Evolutionary conservation across 2,329 filamentous ascomycete species (phyloP), one percentile per base, ranked within the genome.

Genomic region (Pseudogymnoascus sp.): DNA sequence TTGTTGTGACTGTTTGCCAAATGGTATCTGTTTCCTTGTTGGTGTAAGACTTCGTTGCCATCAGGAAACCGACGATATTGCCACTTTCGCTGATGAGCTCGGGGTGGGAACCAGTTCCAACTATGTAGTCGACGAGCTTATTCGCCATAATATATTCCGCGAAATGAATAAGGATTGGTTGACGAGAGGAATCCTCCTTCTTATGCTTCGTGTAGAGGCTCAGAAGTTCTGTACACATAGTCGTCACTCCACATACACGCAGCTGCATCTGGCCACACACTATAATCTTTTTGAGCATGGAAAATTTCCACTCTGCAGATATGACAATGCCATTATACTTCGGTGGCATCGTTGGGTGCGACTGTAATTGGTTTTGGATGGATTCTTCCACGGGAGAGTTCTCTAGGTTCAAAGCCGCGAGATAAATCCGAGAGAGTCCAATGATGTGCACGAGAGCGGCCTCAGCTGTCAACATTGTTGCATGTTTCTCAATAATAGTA

Each of bases 181-280:
- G 77, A 45, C 77, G 72, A 35, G 69, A 61, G 33, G 69, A 61
- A 58, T 69, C 69, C 9, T 71, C 65, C 61, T 72, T 64, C 66
- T 71, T 79, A 66, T 82, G 78, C 7, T 78, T 78, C 62, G 81
- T 83, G 80, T 86, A 94, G 23, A 90, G 78, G 0, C 74, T 71
- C 7, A 95, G 82, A 36, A 97, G 79, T 30, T 90, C 86, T 7
- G 71, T 72, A 66, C 90, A 89, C 83, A 97, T 88, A 19, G 78
- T 79, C n/a, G 85, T 83, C 59, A 93, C 86, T 19, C 91, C 91
- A 72, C 85, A 82, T 11, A 95, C 89, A 38, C 93, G 87, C 38
- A 97, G 79, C 70, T 96, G 91, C 91, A 97, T 96, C 69, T 93
- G 90, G 36, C 90, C 88, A 63, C 90, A 93, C 69, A 83, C 85